Evolutionary conservation across 2,329 filamentous ascomycete species (phyloP).

Genomic region (Fusarium praegraminearum): DNA sequence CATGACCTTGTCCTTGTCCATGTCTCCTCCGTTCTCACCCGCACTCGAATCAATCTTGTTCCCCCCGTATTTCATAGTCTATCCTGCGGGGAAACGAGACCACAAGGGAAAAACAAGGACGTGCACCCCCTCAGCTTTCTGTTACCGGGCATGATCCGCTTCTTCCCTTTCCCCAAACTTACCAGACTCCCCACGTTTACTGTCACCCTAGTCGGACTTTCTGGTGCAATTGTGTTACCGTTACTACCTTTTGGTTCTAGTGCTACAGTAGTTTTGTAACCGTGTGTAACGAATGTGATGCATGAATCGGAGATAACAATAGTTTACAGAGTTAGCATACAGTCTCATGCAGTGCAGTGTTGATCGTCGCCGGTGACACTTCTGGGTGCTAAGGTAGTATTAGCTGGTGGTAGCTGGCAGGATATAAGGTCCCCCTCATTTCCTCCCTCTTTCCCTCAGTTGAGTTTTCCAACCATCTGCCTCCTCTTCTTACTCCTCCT

Average conservation of each 20-base stretch:
- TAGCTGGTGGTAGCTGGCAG: background rate
- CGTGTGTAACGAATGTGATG: background rate
- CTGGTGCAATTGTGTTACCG: conserved; percentile 19
- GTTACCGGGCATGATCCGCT: conserved; percentile 21
- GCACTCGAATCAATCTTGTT: background rate
- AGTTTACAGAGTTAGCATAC: background rate
- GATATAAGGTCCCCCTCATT: conserved; percentile 23
- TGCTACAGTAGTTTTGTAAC: background rate
- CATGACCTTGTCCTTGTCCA: background rate
- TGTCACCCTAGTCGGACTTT: conserved; percentile 17
- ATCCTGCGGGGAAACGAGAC: conserved; percentile 17
- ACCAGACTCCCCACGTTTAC: conserved; percentile 32
- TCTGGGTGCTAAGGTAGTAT: background rate
- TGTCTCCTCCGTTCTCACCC: conserved; percentile 28
- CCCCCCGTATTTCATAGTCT: conserved; percentile 7
- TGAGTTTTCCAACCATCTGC: background rate
- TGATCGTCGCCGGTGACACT: conserved; percentile 7
- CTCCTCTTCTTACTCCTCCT: too few species aligned
- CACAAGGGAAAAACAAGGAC: conserved; percentile 9
- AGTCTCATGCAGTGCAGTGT: background rate
- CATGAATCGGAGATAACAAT: conserved; percentile 14
- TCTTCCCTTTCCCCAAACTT: conserved; percentile 40
- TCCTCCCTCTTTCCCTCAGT: background rate
- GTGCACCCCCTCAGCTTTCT: conserved; percentile 20
- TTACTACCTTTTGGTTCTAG: background rate